These are phyloP conservation scores for Diospyros lotus DNA, from an alignment of 148 eudicot genomes.

Conservation along the genomic window DNA sequence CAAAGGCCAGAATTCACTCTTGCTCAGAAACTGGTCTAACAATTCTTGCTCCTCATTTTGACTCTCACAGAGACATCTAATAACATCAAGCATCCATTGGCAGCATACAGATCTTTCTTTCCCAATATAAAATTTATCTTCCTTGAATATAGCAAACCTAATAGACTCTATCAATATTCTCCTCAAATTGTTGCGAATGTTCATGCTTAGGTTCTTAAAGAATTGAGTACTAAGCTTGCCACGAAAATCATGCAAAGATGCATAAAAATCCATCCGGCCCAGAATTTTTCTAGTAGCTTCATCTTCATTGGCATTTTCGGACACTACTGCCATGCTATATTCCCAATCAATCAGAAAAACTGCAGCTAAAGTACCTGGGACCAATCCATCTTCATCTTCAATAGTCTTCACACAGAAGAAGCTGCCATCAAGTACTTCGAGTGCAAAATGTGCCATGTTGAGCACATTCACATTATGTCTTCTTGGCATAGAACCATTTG, in stretches of 20 bases:
- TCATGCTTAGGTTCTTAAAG: conserved; percentile 34
- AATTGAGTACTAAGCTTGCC: conserved; percentile 39
- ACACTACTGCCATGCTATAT: conserved; percentile 31
- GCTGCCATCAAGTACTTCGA: conserved; percentile 62
- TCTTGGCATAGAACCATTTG: conserved; percentile 23
- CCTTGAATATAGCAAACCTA: conserved; percentile 48
- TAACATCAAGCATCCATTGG: conserved; percentile 62
- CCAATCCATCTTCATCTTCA: conserved; percentile 43
- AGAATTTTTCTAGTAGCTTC: conserved; percentile 23
- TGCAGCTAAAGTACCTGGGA: conserved; percentile 46
- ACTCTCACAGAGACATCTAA: conserved; percentile 45
- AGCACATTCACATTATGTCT: conserved; percentile 27
- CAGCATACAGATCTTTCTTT: conserved; percentile 47
- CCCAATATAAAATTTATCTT: conserved; percentile 37
- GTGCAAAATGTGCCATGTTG: conserved; percentile 61
- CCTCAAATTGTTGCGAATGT: conserved; percentile 32
- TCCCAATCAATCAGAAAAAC: conserved; percentile 75
- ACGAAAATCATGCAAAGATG: conserved; percentile 46
- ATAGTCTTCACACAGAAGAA: conserved; percentile 49
- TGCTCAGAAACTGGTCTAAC: conserved; percentile 56
- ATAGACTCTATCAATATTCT: conserved; percentile 48
- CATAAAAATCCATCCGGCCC: conserved; percentile 45
- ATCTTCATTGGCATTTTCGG: conserved; percentile 27
- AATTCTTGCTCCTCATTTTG: conserved; percentile 67
- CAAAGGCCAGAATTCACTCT: conserved; percentile 59